phyloP scores from a whole-genome alignment of 331 rosid species.

The Acacia concinna region DNA sequence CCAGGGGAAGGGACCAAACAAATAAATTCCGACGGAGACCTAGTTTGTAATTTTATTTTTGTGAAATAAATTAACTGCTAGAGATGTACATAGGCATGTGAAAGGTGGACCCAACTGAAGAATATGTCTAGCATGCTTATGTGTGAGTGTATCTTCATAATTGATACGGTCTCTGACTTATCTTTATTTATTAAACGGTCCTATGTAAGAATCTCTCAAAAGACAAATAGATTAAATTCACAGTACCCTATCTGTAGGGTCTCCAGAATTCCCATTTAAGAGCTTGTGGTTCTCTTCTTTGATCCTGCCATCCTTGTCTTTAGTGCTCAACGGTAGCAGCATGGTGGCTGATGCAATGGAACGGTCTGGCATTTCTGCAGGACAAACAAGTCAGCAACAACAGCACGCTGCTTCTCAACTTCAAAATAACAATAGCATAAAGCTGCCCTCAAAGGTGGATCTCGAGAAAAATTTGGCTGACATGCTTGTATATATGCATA shows the following conservation, averaged over 20 bases:
- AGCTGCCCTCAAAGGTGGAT: background rate
- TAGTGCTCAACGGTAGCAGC: constrained; percentile 71
- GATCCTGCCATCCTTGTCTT: constrained; percentile 70
- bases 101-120: background rate
- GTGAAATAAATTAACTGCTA: background rate
- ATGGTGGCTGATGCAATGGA: constrained; percentile 50
- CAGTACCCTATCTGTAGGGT: constrained; percentile 83
- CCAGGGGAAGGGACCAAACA: background rate
- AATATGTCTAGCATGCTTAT: background rate
- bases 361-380: constrained; percentile 89
- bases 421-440: constrained; percentile 10
- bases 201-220: background rate
- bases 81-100: background rate
- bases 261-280: constrained; percentile 82
- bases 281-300: constrained; percentile 94
- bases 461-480: background rate
- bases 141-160: background rate
- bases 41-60: background rate
- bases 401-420: constrained; percentile 14
- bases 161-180: background rate
- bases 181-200: background rate
- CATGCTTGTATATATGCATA: constrained; percentile 14
- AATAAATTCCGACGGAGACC: background rate
- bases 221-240: background rate
- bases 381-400: constrained; percentile 34